Evolutionary conservation across 768 basidiomycete genomes (phyloP).

Genomic region (Boletus barrowsii): DNA sequence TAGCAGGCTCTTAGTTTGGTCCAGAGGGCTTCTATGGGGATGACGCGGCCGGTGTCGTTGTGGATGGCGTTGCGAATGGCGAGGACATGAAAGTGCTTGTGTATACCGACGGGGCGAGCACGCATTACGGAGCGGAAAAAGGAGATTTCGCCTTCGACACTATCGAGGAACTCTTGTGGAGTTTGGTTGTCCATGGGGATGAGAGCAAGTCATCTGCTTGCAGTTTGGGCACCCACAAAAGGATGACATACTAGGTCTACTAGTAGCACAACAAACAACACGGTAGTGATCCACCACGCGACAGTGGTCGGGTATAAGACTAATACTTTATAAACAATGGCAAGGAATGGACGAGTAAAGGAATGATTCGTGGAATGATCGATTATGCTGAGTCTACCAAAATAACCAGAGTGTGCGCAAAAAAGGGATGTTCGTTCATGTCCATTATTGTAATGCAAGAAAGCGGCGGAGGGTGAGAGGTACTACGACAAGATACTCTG

Average conservation of each 20-base stretch:
- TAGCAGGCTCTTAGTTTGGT: conserved; percentile 68
- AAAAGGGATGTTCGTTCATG: conserved; percentile 12
- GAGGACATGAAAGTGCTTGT: conserved; percentile 79
- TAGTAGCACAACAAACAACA: conserved; percentile 28
- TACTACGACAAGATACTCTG: conserved; percentile 11
- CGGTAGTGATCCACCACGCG: background rate
- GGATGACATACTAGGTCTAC: conserved; percentile 3
- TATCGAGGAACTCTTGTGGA: conserved; percentile 52
- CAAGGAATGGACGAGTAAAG: conserved; percentile 25
- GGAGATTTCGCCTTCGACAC: conserved; percentile 78
- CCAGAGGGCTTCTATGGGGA: conserved; percentile 70
- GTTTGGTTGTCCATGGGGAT: conserved; percentile 29
- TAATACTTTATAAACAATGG: conserved; percentile 24
- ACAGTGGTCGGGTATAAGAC: conserved; percentile 24
- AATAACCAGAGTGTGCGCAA: conserved; percentile 6
- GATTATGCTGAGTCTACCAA: conserved; percentile 15
- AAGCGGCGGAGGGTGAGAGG: conserved; percentile 5
- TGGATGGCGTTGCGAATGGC: conserved; percentile 69
- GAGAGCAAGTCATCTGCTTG: conserved; percentile 8
- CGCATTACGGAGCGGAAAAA: conserved; percentile 83
- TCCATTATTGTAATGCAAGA: conserved; percentile 26
- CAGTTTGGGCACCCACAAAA: conserved; percentile 19
- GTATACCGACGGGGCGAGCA: conserved; percentile 77
- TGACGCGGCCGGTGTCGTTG: conserved; percentile 61
- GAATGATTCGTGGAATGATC: conserved; percentile 15